phyloP scores from a whole-genome alignment of 768 basidiomycete species.

The Pleurotus djamor region DNA sequence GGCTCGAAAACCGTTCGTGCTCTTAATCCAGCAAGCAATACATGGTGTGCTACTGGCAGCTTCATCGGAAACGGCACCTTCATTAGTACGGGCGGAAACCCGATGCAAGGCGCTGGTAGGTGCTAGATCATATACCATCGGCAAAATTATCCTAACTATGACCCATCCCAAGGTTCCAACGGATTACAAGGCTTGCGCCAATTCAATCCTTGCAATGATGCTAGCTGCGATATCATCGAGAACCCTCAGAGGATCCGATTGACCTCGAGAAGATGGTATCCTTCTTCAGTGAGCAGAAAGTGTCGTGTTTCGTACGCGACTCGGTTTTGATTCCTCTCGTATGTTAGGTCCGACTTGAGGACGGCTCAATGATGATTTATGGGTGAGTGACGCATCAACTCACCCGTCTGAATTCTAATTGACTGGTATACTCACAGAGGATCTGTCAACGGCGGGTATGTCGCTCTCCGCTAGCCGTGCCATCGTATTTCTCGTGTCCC shows the following conservation, averaged over 20 bases:
- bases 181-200: conserved; percentile 28
- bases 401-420: not conserved
- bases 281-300: conserved; percentile 28
- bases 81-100: conserved; percentile 19
- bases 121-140: not conserved
- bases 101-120: conserved; percentile 11
- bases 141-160: not conserved
- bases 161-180: not conserved
- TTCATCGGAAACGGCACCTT: conserved; percentile 40
- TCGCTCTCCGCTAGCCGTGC: not conserved
- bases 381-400: too few species aligned
- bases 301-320: not conserved
- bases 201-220: conserved; percentile 35
- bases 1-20: conserved; percentile 33
- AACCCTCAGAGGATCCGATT: conserved; percentile 29
- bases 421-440: not conserved
- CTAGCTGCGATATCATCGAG: conserved; percentile 31
- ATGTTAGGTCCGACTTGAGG: conserved; percentile 15
- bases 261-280: conserved; percentile 37
- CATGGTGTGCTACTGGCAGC: conserved; percentile 41
- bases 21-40: conserved; percentile 31
- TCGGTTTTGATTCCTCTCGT: not conserved
- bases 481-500: not conserved
- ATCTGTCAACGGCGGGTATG: conserved; percentile 13
- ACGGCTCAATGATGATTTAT: conserved; percentile 18